Percentiles rank a stretch among this genome's conserved stretches.
Evolutionary conservation across 2,329 filamentous ascomycete genomes (phyloP).

Genomic region (Talaromyces marneffei): DNA sequence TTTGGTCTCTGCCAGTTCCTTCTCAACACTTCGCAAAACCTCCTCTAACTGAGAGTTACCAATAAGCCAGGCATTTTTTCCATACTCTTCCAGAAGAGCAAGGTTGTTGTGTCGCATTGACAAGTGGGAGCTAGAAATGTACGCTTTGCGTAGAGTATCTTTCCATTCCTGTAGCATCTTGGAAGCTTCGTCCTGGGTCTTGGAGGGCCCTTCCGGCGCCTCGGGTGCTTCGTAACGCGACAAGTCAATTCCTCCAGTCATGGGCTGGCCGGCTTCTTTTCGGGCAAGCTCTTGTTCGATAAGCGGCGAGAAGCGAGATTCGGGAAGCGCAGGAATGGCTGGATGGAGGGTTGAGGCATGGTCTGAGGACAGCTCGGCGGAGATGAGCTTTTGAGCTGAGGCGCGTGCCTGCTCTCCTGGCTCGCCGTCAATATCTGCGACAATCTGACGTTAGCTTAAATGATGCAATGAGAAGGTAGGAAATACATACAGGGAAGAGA

Average conservation of each 20-base stretch:
- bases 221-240: constrained; percentile 77
- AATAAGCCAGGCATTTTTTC: constrained; percentile 87
- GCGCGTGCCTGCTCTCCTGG: constrained; percentile 57
- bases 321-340: constrained; percentile 50
- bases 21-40: constrained; percentile 63
- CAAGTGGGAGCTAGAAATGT: constrained; percentile 55
- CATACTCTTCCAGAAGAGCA: constrained; percentile 68
- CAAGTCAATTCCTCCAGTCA: constrained; percentile 63
- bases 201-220: constrained; percentile 42
- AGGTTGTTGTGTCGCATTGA: constrained; percentile 56
- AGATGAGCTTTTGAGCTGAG: constrained; percentile 64
- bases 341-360: constrained; percentile 51
- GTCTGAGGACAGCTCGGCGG: constrained; percentile 55
- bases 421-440: constrained; percentile 71
- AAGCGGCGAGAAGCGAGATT: constrained; percentile 58
- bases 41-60: constrained; percentile 75
- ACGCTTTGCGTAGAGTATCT: constrained; percentile 49
- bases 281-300: constrained; percentile 64
- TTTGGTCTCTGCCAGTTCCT: constrained; percentile 63
- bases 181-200: constrained; percentile 22
- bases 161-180: constrained; percentile 45
- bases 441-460: constrained; percentile 10
- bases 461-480: constrained; percentile 10
- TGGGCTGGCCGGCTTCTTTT: constrained; percentile 54
- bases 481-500: constrained; percentile 66